Conservation (phyloP, 768 basidiomycete genomes). For the Trametes maxima region DNA sequence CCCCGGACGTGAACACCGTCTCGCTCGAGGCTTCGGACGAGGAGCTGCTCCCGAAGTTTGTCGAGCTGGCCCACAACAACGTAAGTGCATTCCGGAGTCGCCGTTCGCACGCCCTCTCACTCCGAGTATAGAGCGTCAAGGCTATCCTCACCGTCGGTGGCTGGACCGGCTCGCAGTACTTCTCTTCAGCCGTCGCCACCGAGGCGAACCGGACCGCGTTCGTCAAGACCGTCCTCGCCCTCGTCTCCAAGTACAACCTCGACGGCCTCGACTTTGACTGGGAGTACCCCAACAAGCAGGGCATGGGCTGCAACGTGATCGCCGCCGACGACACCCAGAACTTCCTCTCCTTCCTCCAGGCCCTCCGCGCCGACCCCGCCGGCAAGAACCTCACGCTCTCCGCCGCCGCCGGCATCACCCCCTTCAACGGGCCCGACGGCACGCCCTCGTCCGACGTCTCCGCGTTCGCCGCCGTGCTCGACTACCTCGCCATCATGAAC, state of each 20-base stretch:
- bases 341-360: conserved; percentile 73
- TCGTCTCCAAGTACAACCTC: conserved; percentile 52
- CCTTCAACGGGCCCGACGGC: conserved; percentile 52
- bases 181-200: conserved; percentile 61
- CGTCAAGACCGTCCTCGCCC: conserved; percentile 54
- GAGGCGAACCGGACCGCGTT: conserved; percentile 62
- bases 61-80: conserved; percentile 43
- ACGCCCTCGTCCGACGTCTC: conserved; percentile 69
- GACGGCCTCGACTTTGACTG: conserved; percentile 66
- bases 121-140: conserved; percentile 47
- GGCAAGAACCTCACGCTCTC: conserved; percentile 59
- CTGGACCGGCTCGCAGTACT: conserved; percentile 66
- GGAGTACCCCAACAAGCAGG: conserved; percentile 77
- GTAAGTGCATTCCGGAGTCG: conserved; percentile 26
- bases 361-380: conserved; percentile 57
- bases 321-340: conserved; percentile 65
- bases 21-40: conserved; percentile 47
- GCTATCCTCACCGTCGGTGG: conserved; percentile 69
- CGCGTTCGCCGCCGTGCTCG: conserved; percentile 68
- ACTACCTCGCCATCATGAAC: conserved; percentile 68
- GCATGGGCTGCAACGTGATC: conserved; percentile 71
- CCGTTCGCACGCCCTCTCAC: not conserved
- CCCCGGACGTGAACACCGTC: conserved; percentile 35
- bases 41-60: conserved; percentile 57
- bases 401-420: conserved; percentile 50